These are phyloP conservation scores for Colletotrichum kahawae DNA, from an alignment of 2,329 filamentous ascomycete species.

Conservation along the genomic window DNA sequence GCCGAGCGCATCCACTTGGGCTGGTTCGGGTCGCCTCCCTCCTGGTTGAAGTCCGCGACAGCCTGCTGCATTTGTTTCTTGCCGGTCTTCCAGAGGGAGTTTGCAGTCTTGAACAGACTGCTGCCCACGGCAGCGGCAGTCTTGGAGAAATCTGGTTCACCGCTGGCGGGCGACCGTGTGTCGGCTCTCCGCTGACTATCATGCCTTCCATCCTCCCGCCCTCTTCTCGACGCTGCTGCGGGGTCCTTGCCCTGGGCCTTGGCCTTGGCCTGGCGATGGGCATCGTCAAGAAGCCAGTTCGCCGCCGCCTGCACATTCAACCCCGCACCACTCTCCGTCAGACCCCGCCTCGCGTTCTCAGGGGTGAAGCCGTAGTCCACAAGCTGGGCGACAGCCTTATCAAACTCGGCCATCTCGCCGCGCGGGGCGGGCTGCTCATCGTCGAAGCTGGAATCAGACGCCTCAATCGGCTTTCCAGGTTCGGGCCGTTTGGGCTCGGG, in stretches of 20 bases:
- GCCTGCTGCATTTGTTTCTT: slow-evolving; percentile 94
- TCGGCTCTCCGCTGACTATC: slow-evolving; percentile 42
- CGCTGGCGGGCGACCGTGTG: slow-evolving; percentile 58
- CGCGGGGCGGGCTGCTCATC: slow-evolving; percentile 40
- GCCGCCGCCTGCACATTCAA: slow-evolving; percentile 86
- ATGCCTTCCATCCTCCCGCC: slow-evolving; percentile 35
- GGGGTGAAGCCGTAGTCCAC: slow-evolving; percentile 94
- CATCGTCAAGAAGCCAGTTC: slow-evolving; percentile 88
- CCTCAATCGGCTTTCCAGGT: slow-evolving; percentile 62
- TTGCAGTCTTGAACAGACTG: slow-evolving; percentile 90
- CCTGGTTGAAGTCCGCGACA: slow-evolving; percentile 81
- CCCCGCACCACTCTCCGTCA: slow-evolving; percentile 81
- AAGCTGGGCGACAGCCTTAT: slow-evolving; percentile 84
- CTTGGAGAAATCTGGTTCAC: slow-evolving; percentile 78
- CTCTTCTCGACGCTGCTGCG: slow-evolving; percentile 43
- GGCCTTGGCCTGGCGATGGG: slow-evolving; percentile 81
- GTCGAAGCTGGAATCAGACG: slow-evolving; percentile 50
- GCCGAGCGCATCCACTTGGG: slow-evolving; percentile 95
- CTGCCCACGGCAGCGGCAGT: slow-evolving; percentile 82
- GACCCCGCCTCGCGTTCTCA: slow-evolving; percentile 80
- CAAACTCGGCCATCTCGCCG: slow-evolving; percentile 52
- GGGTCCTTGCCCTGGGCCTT: slow-evolving; percentile 64
- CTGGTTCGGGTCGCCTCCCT: slow-evolving; percentile 76
- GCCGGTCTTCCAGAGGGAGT: slow-evolving; percentile 92
- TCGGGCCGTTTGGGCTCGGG: slow-evolving; percentile 45